Base-by-base conservation (phyloP, 495 filamentous ascomycete species). In the Aspergillus steynii region DNA sequence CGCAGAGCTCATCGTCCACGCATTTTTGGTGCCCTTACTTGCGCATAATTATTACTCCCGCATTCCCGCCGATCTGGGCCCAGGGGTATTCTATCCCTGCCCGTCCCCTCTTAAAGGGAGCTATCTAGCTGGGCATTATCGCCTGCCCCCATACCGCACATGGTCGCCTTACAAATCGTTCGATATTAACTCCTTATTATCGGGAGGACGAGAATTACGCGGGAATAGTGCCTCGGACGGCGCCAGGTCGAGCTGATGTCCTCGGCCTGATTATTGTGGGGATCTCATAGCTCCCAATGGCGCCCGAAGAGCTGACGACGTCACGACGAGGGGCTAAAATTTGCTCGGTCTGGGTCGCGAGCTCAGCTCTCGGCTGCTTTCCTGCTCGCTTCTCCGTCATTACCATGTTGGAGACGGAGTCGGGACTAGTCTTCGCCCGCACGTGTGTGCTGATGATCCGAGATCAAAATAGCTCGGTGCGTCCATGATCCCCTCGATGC, bases 1-100 rank as follows among this genome's bases (percentile, higher is more conserved):
- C 20, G 20, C 20, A 20, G 20, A 20, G 20, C 31, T 61, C 59
- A 10, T 56, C 53, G 56, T 55, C 53, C 29, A 61, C 53, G 52
- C 59, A 51, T 56, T n/a, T 48, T 37, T 46, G 28, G 29, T 61
- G 32, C 59, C 59, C 59, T 61, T 61, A 49, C 58, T 54, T 60
- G 15, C 31, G 8, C 31, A 28, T 53, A 28, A 45, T 56, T 50
- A 55, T 34, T 26, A 50, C 7, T 29, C 15, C 49, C 53, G 27
- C 53, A 53, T 56, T 60, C 53, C 50, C 37, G 62, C 53, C 25
- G 34, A 37, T 55, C 62, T 50, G 57, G 57, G 7, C 57, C 20
- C 37, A 56, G 57, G 53, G 57, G 53, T 57, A 32, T 42, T 12
- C 37, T 42, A 42, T 42, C 37, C 37, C 37, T 42, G 37, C 10